Evolutionary conservation across 768 basidiomycete species (phyloP), one percentile per base, ranked within the genome.

Genomic region (Favolaschia claudopus): DNA sequence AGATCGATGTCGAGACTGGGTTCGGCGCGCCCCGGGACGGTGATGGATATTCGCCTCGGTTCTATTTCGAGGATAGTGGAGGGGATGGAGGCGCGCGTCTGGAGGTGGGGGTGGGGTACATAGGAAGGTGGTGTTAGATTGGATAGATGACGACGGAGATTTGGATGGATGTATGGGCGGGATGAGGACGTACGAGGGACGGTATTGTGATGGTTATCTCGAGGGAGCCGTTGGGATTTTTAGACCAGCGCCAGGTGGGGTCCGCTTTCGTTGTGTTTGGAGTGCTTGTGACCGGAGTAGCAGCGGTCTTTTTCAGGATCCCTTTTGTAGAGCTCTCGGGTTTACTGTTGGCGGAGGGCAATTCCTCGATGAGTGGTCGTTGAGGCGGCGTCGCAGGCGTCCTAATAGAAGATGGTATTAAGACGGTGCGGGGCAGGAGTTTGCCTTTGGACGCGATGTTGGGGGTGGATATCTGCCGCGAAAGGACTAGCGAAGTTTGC

Each of bases 401-500:
- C 17, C 43, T 40, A 62, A 85, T 72, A 5, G 74, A 64, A 19
- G 77, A 64, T 5, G 89, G 88, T 24, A 93, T 77, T 37, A 77
- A 69, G 1, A 86, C 86, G 13, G 80, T 82, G 31, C 91, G 85
- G 14, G 85, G 80, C 25, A 69, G 67, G 2, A 88, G 82, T 65
- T 79, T 83, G n/a, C 92, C 92, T 70, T 93, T 94, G 49, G 86
- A 86, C 4, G 82, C 74, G 49, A 94, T 91, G 71, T 93, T 94
- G 6, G 92, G 92, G 0, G 83, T 89, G 22, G 82, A 82, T 58
- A 93, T 85, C 44, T 84, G 79, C 22, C 90, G 84, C 1, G 91
- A 91, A 39, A 93, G 81, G 0, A 77, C 62, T n/a, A 91, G 67
- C 5, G 78, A 67, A 8, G 83, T 80, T 60, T 89, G 87, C 0